phyloP scores from a whole-genome alignment of 202 grass and related monocot species.

The Panicum hallii region DNA sequence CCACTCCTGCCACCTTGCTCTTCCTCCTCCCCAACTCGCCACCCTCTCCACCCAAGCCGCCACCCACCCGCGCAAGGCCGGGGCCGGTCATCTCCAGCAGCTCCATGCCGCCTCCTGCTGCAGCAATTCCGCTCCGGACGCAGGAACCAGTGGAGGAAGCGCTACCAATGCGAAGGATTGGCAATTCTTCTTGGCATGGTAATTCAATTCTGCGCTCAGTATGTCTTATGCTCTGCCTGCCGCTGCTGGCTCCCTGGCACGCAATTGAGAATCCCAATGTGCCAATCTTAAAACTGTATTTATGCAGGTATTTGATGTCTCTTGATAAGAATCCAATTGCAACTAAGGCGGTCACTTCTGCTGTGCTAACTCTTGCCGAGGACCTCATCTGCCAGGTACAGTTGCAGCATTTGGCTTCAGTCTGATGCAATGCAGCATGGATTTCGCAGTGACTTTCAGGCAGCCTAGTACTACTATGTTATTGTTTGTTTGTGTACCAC shows the following conservation, averaged over 20 bases:
- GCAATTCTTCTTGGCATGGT: slow-evolving; percentile 49
- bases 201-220: not conserved
- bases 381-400: slow-evolving; percentile 90
- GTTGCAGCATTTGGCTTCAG: not conserved
- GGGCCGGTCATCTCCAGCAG: not conserved
- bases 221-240: not conserved
- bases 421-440: slow-evolving; percentile 6
- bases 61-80: not conserved
- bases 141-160: not conserved
- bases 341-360: slow-evolving; percentile 88
- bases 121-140: not conserved
- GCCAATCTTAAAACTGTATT: not conserved
- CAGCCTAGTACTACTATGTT: too few relatives aligned
- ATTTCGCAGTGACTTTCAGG: not conserved
- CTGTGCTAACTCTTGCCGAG: slow-evolving; percentile 75
- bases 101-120: slow-evolving; percentile 30
- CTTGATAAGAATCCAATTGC: slow-evolving; percentile 84
- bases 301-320: slow-evolving; percentile 73
- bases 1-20: not conserved
- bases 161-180: not conserved
- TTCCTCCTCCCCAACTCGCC: not conserved
- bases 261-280: too few relatives aligned
- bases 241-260: not conserved
- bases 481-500: too few relatives aligned
- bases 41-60: not conserved